Percentiles rank a stretch among this genome's conserved stretches.
Evolutionary conservation across 768 basidiomycete genomes (phyloP).

Genomic region (Calvatia gigantea): DNA sequence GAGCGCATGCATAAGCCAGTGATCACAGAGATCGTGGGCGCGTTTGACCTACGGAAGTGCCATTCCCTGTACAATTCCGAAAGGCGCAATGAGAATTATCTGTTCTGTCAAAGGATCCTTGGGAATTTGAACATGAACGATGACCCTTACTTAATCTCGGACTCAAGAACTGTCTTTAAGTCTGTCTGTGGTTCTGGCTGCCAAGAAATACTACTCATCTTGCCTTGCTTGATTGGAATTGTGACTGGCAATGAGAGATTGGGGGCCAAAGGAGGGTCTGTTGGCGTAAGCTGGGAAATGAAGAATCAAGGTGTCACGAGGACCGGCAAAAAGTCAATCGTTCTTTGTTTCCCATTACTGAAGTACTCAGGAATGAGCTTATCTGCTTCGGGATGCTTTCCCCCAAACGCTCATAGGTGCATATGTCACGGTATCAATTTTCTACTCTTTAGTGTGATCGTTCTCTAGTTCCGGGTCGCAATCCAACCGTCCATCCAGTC

Average conservation of each 20-base stretch:
- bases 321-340: no score
- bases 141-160: conserved; percentile 57
- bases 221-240: background rate
- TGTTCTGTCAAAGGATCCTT: background rate
- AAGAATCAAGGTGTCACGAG: background rate
- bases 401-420: no score
- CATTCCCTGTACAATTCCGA: conserved; percentile 53
- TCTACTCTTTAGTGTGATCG: no score
- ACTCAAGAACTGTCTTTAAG: conserved; percentile 51
- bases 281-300: background rate
- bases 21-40: background rate
- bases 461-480: no score
- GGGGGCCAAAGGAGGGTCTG: no score
- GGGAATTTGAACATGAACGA: background rate
- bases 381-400: no score
- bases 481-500: no score
- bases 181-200: conserved; percentile 32
- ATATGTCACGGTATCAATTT: no score
- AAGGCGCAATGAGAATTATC: background rate
- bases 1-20: no score
- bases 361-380: no score
- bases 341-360: no score
- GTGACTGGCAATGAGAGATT: background rate
- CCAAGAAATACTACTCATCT: background rate
- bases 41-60: conserved; percentile 63